Evolutionary conservation across 2,329 filamentous ascomycete species (phyloP).

Genomic region (Huntiella omanensis): DNA sequence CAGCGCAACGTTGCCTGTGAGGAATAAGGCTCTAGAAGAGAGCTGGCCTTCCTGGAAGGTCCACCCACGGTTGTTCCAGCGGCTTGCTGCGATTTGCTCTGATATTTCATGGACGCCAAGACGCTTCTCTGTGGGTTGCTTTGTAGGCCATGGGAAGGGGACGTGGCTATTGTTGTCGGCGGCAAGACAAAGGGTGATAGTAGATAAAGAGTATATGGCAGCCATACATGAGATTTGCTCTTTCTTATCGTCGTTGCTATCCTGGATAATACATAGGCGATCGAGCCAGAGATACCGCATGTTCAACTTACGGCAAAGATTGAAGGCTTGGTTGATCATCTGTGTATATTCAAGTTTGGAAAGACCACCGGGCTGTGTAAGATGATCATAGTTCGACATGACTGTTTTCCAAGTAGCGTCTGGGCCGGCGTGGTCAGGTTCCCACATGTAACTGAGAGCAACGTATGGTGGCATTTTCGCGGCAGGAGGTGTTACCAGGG

Average conservation of each 20-base stretch:
- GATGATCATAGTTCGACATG: no score
- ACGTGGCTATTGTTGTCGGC: neutral
- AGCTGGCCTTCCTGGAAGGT: conserved; percentile 4
- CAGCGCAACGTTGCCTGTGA: no score
- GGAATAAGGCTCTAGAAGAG: no score
- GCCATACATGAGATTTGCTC: conserved; percentile 25
- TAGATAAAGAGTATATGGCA: conserved; percentile 24
- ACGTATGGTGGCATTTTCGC: conserved; percentile 16
- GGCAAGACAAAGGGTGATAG: conserved; percentile 22
- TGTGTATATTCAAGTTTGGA: no score
- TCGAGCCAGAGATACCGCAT: conserved; percentile 29
- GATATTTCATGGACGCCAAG: no score
- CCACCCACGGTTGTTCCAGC: conserved; percentile 6
- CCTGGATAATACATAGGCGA: conserved; percentile 25
- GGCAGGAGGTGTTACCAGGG: no score
- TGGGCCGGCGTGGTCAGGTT: no score
- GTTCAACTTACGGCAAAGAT: conserved; percentile 23
- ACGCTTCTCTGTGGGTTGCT: no score
- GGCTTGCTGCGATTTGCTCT: conserved; percentile 7
- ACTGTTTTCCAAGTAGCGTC: no score
- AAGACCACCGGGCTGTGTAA: no score
- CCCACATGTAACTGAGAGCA: conserved; percentile 27
- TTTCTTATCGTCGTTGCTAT: conserved; percentile 21
- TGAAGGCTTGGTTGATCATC: no score
- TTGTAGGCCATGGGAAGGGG: no score